Evolutionary conservation across 495 filamentous ascomycete species (phyloP).

Genomic region (Penicillium roqueforti): DNA sequence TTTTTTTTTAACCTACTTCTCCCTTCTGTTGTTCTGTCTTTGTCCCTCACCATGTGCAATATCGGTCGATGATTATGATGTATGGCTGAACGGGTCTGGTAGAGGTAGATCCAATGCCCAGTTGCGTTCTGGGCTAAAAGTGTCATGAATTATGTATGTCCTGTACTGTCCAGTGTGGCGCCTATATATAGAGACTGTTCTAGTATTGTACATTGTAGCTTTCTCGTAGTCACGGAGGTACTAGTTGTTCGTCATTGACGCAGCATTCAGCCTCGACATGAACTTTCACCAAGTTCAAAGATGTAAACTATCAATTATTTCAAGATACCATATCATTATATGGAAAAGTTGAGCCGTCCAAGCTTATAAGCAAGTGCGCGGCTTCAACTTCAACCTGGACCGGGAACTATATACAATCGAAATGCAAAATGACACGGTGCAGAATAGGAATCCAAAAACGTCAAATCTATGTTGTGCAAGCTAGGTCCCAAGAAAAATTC

Average conservation of each 20-base stretch:
- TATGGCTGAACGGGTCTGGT: constrained; percentile 19
- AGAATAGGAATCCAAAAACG: constrained; percentile 12
- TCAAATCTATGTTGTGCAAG: constrained; percentile 22
- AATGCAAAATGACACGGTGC: constrained; percentile 20
- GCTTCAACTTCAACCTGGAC: constrained; percentile 7
- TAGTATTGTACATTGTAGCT: not conserved
- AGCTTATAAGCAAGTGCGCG: constrained; percentile 8
- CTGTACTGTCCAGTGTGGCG: constrained; percentile 25
- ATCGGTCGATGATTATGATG: constrained; percentile 21
- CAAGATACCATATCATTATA: constrained; percentile 18
- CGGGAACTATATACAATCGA: constrained; percentile 27
- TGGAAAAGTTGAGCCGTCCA: constrained; percentile 11
- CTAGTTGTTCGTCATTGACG: not conserved
- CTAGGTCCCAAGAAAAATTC: not conserved
- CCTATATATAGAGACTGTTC: constrained; percentile 4
- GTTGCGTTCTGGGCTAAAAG: constrained; percentile 24
- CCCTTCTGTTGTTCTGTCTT: constrained; percentile 6
- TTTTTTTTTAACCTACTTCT: constrained; percentile 14
- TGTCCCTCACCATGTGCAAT: constrained; percentile 19
- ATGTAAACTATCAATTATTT: not conserved
- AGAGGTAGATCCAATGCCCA: constrained; percentile 23
- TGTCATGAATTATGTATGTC: constrained; percentile 31
- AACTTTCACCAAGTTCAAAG: not conserved
- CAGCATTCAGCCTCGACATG: not conserved
- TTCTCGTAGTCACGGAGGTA: not conserved